Conservation (phyloP, 495 filamentous ascomycete species). For the Pyrenopolyporus hunteri region DNA sequence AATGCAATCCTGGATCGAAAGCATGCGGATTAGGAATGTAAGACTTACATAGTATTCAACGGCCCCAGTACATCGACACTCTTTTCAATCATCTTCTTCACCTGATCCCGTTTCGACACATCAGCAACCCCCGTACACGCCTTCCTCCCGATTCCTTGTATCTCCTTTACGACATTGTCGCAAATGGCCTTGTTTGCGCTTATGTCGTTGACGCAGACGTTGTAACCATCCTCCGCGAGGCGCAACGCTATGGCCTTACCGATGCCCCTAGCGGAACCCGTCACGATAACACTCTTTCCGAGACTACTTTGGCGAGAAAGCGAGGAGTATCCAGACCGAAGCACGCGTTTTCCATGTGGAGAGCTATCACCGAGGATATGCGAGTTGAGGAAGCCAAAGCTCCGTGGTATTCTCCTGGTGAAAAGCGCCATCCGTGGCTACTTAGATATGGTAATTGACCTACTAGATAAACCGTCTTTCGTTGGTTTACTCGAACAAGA, state of each 20-base stretch:
- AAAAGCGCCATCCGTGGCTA: too few relatives aligned
- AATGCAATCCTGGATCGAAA: too few relatives aligned
- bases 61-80: conserved; percentile 58
- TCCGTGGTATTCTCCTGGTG: too few relatives aligned
- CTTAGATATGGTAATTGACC: too few relatives aligned
- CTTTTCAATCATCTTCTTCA: conserved; percentile 54
- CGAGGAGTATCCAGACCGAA: conserved; percentile 8
- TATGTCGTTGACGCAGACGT: conserved; percentile 66
- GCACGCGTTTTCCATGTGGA: too few relatives aligned
- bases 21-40: too few relatives aligned
- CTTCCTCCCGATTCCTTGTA: conserved; percentile 53
- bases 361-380: too few relatives aligned
- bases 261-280: conserved; percentile 63
- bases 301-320: neutral
- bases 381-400: too few relatives aligned
- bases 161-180: conserved; percentile 56
- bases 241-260: conserved; percentile 66
- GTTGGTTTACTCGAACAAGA: too few relatives aligned
- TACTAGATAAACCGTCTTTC: too few relatives aligned
- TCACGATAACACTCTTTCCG: conserved; percentile 59
- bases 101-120: conserved; percentile 57
- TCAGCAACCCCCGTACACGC: conserved; percentile 58
- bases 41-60: conserved; percentile 57
- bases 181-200: conserved; percentile 51
- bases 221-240: conserved; percentile 64